phyloP scores from a whole-genome alignment of 2,329 filamentous ascomycete genomes.

The Penicillium sp. region DNA sequence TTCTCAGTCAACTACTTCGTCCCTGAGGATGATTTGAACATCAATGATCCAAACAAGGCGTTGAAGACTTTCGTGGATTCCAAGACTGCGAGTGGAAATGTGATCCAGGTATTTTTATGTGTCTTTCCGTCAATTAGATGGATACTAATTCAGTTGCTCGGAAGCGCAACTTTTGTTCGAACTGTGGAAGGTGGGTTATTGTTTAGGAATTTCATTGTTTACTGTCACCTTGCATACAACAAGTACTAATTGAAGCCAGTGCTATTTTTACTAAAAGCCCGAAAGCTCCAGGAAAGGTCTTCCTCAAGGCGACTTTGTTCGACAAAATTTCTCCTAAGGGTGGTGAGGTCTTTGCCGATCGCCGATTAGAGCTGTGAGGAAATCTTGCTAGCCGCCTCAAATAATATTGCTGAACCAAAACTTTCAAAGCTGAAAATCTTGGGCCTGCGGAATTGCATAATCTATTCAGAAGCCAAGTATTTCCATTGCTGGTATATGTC shows the following conservation, averaged over 20 bases:
- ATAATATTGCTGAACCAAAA: too few species aligned
- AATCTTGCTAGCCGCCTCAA: too few species aligned
- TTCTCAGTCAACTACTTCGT: constrained; percentile 28
- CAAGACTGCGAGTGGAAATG: constrained; percentile 16
- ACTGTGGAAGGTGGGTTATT: constrained; percentile 23
- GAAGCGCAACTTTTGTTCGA: constrained; percentile 23
- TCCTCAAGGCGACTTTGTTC: constrained; percentile 24
- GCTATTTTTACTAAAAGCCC: constrained; percentile 13
- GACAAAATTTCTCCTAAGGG: constrained; percentile 10
- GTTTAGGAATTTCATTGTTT: neutral
- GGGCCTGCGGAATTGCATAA: too few species aligned
- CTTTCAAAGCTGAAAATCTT: too few species aligned
- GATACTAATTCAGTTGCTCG: neutral
- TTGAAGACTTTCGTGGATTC: constrained; percentile 20
- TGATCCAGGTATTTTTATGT: constrained; percentile 9
- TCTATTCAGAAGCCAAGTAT: too few species aligned
- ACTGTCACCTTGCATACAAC: neutral
- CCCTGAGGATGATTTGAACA: constrained; percentile 13
- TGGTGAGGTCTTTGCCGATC: constrained; percentile 13
- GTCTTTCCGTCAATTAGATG: neutral
- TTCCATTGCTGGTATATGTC: too few species aligned
- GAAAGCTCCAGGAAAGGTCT: constrained; percentile 17
- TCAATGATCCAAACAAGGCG: constrained; percentile 13
- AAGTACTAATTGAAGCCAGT: constrained; percentile 3
- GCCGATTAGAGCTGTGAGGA: neutral